Base-by-base conservation (phyloP, 352 stramenopile genomes). In the Pythium pyrilobum region DNA sequence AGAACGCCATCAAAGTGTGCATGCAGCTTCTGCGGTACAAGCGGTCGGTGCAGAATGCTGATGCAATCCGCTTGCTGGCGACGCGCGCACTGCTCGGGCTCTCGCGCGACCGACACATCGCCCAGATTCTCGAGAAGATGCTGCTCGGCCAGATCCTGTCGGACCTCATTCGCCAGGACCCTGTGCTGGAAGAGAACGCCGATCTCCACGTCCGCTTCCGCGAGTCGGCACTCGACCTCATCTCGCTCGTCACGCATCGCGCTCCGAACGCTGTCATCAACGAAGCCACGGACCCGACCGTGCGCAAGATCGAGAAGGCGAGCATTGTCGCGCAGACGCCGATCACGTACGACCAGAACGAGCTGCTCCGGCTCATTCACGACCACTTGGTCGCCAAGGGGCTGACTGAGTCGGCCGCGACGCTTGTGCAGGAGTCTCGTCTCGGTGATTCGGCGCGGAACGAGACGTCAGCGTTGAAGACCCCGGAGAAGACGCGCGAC, bases 81-180 rank as follows among this genome's bases (percentile, higher is more conserved):
- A 92, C 85, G 15, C 78, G 83, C n/a, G 82, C 80, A 7, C 62
- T 96, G 12, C 54, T 95, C 13, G 87, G 87, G 0, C 58, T 96
- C 10, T 81, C 87, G n/a, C 75, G 86, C 27, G 87, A 96, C 51
- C 72, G 81, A 3, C 85, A 95, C 27, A 93, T 96, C 49, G 82
- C 84, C 0, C 87, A 96, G 57, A 93, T 96, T 52, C 57, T 96
- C 5, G 84, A 96, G 57, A 92, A 94, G 40, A 96, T 96, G 87
- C 83, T 93, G 45, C 66, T 95, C 4, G 80, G 81, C 3, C 83
- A 93, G 48, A 34, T 95, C 16, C 64, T 96, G 8, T 94, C 85
- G 0, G 87, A 96, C 47, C 75, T 94, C 56, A 92, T 96, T 48
- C 81, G 87, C 21, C 76, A 75, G 50, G 85, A 93, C 15, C 83